A percentile compares a stretch with the other conserved stretches of the same genome.
phyloP scores from a whole-genome alignment of 2,329 filamentous ascomycete species.

The Talaromyces sp. region DNA sequence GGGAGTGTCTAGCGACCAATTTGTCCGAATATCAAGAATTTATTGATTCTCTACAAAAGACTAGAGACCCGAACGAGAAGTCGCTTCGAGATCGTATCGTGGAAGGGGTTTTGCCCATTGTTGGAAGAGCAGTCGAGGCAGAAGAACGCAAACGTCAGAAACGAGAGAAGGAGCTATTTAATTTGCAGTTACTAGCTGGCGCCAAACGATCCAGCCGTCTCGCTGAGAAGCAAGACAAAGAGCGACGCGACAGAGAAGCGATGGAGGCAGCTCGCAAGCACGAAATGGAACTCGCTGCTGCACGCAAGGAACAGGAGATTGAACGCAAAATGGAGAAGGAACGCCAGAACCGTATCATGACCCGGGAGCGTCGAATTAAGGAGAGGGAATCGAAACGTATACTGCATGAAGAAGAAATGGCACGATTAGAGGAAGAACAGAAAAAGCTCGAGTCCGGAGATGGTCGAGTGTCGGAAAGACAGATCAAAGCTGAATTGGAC shows the following conservation, averaged over 20 bases:
- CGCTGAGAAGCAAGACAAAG: constrained; percentile 72
- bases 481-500: constrained; percentile 76
- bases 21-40: constrained; percentile 71
- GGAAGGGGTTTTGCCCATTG: constrained; percentile 73
- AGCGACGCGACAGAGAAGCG: constrained; percentile 65
- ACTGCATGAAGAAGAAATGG: constrained; percentile 78
- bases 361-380: constrained; percentile 75
- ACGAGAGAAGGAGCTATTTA: constrained; percentile 75
- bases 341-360: constrained; percentile 72
- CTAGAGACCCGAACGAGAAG: constrained; percentile 80
- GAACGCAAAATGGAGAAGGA: constrained; percentile 65
- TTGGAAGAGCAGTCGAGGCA: constrained; percentile 68
- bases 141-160: constrained; percentile 66
- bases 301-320: constrained; percentile 54
- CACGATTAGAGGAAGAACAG: constrained; percentile 70
- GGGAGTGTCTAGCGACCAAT: constrained; percentile 86
- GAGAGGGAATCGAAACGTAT: constrained; percentile 79
- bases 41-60: constrained; percentile 65
- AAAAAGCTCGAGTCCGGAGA: constrained; percentile 53
- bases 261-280: constrained; percentile 65
- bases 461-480: constrained; percentile 68
- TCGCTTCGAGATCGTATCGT: constrained; percentile 65
- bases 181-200: constrained; percentile 79
- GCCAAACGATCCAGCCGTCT: constrained; percentile 91
- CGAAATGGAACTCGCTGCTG: constrained; percentile 59